These are phyloP conservation scores for Malassezia pachydermatis DNA, from an alignment of 1,284 basidiomycete genomes.

Conservation along the genomic window DNA sequence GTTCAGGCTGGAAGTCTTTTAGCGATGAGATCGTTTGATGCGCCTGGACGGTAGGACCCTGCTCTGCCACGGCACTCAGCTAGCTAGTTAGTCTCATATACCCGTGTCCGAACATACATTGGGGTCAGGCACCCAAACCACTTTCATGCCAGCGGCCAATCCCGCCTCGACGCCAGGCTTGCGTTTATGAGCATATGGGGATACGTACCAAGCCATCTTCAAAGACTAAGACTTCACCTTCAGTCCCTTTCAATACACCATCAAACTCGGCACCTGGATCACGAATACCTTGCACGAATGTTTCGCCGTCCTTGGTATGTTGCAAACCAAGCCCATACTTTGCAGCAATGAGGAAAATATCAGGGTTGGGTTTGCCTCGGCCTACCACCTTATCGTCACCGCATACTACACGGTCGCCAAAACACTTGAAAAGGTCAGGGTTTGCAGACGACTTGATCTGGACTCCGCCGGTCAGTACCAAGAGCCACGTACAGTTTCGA, in stretches of 20 bases:
- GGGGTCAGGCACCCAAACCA: conserved; percentile 45
- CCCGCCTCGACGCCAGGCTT: conserved; percentile 40
- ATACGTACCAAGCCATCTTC: conserved; percentile 40
- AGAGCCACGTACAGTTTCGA: conserved; percentile 28
- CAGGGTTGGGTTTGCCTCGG: conserved; percentile 45
- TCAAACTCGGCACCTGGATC: conserved; percentile 33
- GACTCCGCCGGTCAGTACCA: conserved; percentile 8
- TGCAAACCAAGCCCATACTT: conserved; percentile 28
- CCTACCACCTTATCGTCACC: conserved; percentile 39
- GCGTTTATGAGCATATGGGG: neutral
- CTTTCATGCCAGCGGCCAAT: conserved; percentile 44
- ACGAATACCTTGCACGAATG: conserved; percentile 22
- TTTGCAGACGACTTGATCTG: conserved; percentile 40
- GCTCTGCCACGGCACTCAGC: conserved; percentile 20
- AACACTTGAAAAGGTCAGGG: conserved; percentile 31
- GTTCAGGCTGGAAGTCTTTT: conserved; percentile 37
- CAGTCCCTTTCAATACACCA: conserved; percentile 24
- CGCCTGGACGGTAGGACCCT: conserved; percentile 21
- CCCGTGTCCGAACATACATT: conserved; percentile 21
- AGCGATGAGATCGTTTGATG: conserved; percentile 39
- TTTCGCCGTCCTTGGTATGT: conserved; percentile 18
- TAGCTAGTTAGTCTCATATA: too few relatives aligned
- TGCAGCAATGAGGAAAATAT: conserved; percentile 47
- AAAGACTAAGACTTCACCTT: conserved; percentile 44
- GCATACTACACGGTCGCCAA: conserved; percentile 35